Conservation (phyloP, 2,329 filamentous ascomycete genomes). For the Xylariomycetidae sp. region DNA sequence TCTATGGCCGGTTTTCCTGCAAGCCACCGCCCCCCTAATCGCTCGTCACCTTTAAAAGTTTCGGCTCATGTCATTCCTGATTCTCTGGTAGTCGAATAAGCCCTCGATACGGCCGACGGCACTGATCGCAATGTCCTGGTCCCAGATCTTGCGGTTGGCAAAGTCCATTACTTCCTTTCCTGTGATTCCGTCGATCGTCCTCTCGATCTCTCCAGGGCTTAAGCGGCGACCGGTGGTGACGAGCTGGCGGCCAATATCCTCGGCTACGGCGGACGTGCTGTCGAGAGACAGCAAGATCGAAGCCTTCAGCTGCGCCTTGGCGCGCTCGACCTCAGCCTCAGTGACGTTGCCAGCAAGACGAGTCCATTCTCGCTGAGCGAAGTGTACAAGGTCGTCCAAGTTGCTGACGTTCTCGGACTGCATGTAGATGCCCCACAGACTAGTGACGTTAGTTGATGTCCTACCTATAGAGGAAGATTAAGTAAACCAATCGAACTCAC, state of each 20-base stretch:
- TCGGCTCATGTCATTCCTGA: conserved; percentile 82
- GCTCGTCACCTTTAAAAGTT: conserved; percentile 47
- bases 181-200: conserved; percentile 78
- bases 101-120: conserved; percentile 92
- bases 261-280: conserved; percentile 92
- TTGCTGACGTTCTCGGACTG: conserved; percentile 82
- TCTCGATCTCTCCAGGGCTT: conserved; percentile 90
- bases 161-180: conserved; percentile 98
- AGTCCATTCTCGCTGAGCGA: conserved; percentile 96
- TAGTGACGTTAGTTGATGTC: conserved; percentile 32
- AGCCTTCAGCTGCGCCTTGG: conserved; percentile 98
- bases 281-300: conserved; percentile 95
- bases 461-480: background rate
- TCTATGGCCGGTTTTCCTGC: conserved; percentile 41
- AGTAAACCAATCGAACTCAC: conserved; percentile 45
- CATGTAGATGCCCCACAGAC: conserved; percentile 99
- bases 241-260: conserved; percentile 98
- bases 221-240: conserved; percentile 93
- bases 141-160: conserved; percentile 91
- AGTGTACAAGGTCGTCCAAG: conserved; percentile 95
- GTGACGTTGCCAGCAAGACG: conserved; percentile 84
- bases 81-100: conserved; percentile 69
- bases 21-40: conserved; percentile 22
- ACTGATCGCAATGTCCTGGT: conserved; percentile 90
- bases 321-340: conserved; percentile 90